A percentile compares a stretch with the other conserved stretches of the same genome.
Evolutionary conservation across 2,329 filamentous ascomycete species (phyloP).

Genomic region (Lachnellula subtilissima): DNA sequence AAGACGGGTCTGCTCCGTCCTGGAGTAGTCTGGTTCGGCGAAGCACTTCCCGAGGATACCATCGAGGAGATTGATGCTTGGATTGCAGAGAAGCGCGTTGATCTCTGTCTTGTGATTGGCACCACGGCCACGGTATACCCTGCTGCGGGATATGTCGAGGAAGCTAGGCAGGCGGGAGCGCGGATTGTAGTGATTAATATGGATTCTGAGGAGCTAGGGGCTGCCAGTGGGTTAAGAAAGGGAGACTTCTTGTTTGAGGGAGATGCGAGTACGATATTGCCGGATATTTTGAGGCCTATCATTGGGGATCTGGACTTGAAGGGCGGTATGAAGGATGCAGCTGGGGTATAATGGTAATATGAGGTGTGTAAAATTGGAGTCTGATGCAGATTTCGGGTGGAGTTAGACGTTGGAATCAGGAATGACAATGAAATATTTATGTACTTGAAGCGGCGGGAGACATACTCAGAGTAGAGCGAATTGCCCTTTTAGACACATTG

Average conservation of each 20-base stretch:
- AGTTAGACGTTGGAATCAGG: too few species aligned
- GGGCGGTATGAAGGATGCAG: neutral
- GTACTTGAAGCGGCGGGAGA: too few species aligned
- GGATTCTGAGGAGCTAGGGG: constrained; percentile 27
- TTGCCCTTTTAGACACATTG: too few species aligned
- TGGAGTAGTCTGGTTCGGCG: constrained; percentile 88
- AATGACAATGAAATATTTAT: too few species aligned
- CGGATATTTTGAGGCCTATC: constrained; percentile 43
- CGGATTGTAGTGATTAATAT: constrained; percentile 74
- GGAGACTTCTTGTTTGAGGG: constrained; percentile 57
- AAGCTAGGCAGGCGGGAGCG: constrained; percentile 60
- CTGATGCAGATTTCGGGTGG: too few species aligned
- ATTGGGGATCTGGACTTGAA: constrained; percentile 8
- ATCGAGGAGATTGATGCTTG: constrained; percentile 60
- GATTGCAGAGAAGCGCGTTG: constrained; percentile 54
- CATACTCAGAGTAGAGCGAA: too few species aligned
- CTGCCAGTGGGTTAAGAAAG: constrained; percentile 18
- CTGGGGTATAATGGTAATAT: too few species aligned
- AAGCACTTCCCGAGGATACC: constrained; percentile 60
- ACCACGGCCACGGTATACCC: constrained; percentile 79
- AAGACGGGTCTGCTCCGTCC: constrained; percentile 52
- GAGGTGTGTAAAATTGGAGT: too few species aligned
- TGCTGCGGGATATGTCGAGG: constrained; percentile 68
- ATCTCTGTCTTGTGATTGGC: constrained; percentile 82
- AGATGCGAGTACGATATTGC: constrained; percentile 51